Evolutionary conservation across 345 rosid genomes (phyloP).

Genomic region (Citrus cavaleriei): DNA sequence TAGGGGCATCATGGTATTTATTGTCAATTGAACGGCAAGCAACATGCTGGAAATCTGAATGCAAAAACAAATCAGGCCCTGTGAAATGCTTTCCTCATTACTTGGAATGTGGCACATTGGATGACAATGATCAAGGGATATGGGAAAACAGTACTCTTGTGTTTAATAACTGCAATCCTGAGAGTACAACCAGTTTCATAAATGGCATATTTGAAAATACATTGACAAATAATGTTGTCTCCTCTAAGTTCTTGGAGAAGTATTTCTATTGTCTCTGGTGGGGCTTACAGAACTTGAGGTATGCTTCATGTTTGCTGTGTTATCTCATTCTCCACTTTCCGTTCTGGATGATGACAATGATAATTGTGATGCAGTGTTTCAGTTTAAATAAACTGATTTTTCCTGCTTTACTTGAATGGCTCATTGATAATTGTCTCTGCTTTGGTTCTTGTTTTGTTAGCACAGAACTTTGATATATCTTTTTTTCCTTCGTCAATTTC

Average conservation of each 20-base stretch:
- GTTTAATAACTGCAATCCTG: constrained; percentile 55
- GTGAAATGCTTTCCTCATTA: constrained; percentile 39
- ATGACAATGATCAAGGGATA: constrained; percentile 20
- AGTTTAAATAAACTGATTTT: no score
- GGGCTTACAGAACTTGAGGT: constrained; percentile 92
- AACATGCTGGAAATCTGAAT: constrained; percentile 74
- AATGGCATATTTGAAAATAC: constrained; percentile 69
- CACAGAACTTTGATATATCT: background rate
- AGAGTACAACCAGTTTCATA: constrained; percentile 24
- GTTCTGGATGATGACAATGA: no score
- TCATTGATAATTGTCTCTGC: background rate
- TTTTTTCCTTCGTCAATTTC: constrained; percentile 4
- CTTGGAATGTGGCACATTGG: constrained; percentile 52
- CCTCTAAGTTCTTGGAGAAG: constrained; percentile 57
- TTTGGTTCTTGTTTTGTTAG: no score
- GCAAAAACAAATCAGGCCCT: constrained; percentile 39
- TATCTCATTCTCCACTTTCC: no score
- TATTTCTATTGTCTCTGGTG: constrained; percentile 86
- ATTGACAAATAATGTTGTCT: constrained; percentile 43
- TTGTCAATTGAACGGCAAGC: constrained; percentile 70
- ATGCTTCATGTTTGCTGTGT: background rate
- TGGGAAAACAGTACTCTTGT: constrained; percentile 63
- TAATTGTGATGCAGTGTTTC: no score
- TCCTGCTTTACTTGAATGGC: background rate
- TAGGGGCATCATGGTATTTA: constrained; percentile 90